Conservation (phyloP, 352 stramenopile species). For the Phytophthora pseudosyringae region DNA sequence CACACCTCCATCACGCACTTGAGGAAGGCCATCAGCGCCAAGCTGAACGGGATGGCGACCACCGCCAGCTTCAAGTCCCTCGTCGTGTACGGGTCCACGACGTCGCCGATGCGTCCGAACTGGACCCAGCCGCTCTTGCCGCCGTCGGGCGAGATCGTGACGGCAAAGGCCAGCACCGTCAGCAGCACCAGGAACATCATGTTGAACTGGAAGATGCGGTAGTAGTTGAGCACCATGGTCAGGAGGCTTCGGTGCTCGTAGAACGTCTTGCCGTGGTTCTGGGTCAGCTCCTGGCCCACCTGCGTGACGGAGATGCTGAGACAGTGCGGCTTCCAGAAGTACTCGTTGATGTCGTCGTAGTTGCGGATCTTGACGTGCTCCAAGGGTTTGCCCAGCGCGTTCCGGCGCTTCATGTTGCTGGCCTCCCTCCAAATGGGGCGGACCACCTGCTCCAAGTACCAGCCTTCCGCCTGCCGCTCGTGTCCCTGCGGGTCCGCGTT, state of each 20-base stretch:
- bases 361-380: constrained; percentile 84
- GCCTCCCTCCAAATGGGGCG: constrained; percentile 73
- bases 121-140: constrained; percentile 62
- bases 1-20: constrained; percentile 74
- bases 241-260: constrained; percentile 80
- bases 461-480: constrained; percentile 52
- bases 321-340: constrained; percentile 79
- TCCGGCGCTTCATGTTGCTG: constrained; percentile 78
- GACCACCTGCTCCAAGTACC: constrained; percentile 69
- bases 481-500: constrained; percentile 56
- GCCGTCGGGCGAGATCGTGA: constrained; percentile 64
- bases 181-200: constrained; percentile 73
- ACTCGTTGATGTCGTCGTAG: constrained; percentile 87
- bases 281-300: constrained; percentile 55
- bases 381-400: constrained; percentile 58
- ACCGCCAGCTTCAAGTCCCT: constrained; percentile 63
- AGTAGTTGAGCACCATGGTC: constrained; percentile 79
- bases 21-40: constrained; percentile 54
- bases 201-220: constrained; percentile 88
- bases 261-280: constrained; percentile 80
- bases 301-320: constrained; percentile 55
- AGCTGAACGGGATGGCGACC: constrained; percentile 56
- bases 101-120: constrained; percentile 59
- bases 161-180: constrained; percentile 57
- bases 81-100: constrained; percentile 59